Conservation (phyloP, 192 early-diverging fungal genomes). For the Coemansia sp. region DNA sequence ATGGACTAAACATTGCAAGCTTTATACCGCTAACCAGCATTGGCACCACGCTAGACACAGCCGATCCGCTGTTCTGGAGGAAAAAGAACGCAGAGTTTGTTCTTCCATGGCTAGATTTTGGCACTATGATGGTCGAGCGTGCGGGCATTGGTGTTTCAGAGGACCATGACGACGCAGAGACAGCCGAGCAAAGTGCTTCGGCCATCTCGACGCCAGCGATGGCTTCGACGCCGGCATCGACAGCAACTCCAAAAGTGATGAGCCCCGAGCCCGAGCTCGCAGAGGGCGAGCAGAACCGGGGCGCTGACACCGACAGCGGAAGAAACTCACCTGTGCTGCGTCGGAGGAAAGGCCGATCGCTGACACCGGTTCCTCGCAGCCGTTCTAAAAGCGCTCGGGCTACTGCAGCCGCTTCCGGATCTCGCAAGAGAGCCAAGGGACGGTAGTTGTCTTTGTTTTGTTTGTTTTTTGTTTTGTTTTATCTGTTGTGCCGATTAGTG, state of each 20-base stretch:
- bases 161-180: constrained; percentile 14
- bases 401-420: constrained; percentile 4
- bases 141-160: constrained; percentile 33
- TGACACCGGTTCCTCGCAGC: constrained; percentile 43
- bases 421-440: constrained; percentile 19
- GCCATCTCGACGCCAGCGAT: background rate
- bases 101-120: constrained; percentile 51
- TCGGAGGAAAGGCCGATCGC: constrained; percentile 30
- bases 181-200: background rate
- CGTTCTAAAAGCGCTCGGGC: constrained; percentile 33
- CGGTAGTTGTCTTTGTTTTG: constrained; percentile 8
- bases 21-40: constrained; percentile 18
- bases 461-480: background rate
- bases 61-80: constrained; percentile 51
- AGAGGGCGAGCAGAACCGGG: constrained; percentile 19
- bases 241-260: constrained; percentile 11
- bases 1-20: background rate
- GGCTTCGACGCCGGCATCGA: background rate
- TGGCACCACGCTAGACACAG: constrained; percentile 21
- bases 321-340: constrained; percentile 25
- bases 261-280: constrained; percentile 13
- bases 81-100: constrained; percentile 33
- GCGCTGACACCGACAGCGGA: constrained; percentile 24
- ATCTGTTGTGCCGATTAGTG: background rate
- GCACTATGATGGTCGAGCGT: constrained; percentile 46